Evolutionary conservation across 1,284 basidiomycete species (phyloP).

Genomic region (Sphaerobolus stellatus): DNA sequence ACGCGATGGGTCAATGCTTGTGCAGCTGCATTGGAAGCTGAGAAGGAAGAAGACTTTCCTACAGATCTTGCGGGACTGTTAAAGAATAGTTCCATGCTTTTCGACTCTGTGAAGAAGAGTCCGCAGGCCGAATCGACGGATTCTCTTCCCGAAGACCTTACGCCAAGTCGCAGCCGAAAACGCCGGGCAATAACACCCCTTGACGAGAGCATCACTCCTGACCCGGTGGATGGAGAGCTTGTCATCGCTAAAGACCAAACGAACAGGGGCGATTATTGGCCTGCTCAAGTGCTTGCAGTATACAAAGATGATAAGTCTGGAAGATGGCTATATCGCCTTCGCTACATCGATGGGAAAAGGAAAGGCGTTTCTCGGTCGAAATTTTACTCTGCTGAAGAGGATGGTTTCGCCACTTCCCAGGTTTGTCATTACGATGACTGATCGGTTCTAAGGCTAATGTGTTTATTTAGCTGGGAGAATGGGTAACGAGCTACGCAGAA

Average conservation of each 20-base stretch:
- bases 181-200: not conserved
- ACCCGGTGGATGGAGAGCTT: conserved; percentile 49
- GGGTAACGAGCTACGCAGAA: conserved; percentile 6
- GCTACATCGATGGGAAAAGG: conserved; percentile 11
- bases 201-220: conserved; percentile 8
- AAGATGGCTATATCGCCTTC: conserved; percentile 11
- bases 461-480: conserved; percentile 3
- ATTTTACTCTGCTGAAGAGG: conserved; percentile 7
- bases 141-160: not conserved
- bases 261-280: conserved; percentile 8
- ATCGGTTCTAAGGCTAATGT: not conserved
- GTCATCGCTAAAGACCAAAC: conserved; percentile 48
- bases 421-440: not conserved
- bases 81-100: not conserved
- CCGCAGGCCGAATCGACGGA: not conserved
- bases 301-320: not conserved
- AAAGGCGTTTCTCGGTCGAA: conserved; percentile 4
- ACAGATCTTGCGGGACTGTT: too few relatives aligned
- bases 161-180: not conserved
- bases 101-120: not conserved
- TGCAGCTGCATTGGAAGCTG: conserved; percentile 4
- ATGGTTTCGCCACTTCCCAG: conserved; percentile 8
- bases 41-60: conserved; percentile 9
- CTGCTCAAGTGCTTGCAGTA: conserved; percentile 7
- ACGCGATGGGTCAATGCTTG: conserved; percentile 2